Evolutionary conservation across 148 eudicot species (phyloP), one percentile per base, ranked within the genome.

Genomic region (Rhododendron henanense): DNA sequence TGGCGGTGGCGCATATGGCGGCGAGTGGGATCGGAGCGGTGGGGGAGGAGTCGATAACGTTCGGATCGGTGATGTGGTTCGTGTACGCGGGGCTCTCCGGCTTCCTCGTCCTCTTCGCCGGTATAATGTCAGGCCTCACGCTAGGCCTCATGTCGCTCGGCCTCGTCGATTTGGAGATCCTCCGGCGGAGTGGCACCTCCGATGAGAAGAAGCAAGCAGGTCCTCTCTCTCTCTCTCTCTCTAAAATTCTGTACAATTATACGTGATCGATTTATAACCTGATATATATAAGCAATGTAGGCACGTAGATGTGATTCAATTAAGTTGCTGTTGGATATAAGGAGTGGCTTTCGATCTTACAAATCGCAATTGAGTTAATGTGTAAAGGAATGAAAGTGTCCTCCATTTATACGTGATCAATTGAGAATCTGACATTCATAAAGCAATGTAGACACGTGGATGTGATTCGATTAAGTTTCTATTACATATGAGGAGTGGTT

Each of bases 131-230:
- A 10, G 98, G 98, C 55, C 89, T 95, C 45, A 95, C 98, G 4
- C 89, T 95, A 35, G 98, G 98, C 21, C 90, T 95, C 84, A 95
- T 95, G 98, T 95, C 98, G 10, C 82, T 95, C 31, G 92, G 94
- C 82, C 97, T 92, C 74, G 98, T 95, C 82, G 98, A 95, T 51
- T 91, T 95, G 69, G 98, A 95, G 93, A 93, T 95, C 86, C 95
- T 95, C 78, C 91, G 89, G 87, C 94, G 93, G 25, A 94, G 97
- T 84, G 98, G 98, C n/a, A 84, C 94, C 19, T 45, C 90, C 55
- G n/a, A 88, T 23, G 98, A 95, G 88, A 92, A 95, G 85, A 81
- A 57, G 69, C 83, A 81, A 81, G 83, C 55, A 82, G 75, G 53
- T 82, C 55, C 44, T 21, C 45, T 18, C 73, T 61, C 50, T 9